A percentile compares a stretch with the other conserved stretches of the same genome.
phyloP scores from a whole-genome alignment of 495 filamentous ascomycete species.

The Umbilicaria muhlenbergii region DNA sequence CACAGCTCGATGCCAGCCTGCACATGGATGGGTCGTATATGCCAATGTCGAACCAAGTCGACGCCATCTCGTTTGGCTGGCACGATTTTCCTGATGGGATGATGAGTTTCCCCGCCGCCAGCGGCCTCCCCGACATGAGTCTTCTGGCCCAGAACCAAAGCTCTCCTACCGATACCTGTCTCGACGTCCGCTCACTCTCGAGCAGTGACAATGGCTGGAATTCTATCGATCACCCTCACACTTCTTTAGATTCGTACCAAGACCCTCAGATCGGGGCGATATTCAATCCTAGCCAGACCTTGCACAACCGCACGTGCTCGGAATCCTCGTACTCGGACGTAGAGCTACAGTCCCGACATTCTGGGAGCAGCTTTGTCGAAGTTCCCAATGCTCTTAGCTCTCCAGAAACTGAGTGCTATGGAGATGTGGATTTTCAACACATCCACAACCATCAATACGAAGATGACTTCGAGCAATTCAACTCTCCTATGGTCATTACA shows the following conservation, averaged over 20 bases:
- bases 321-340: constrained; percentile 66
- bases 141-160: constrained; percentile 48
- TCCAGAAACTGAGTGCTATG: constrained; percentile 46
- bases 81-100: constrained; percentile 52
- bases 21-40: constrained; percentile 54
- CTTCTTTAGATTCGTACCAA: constrained; percentile 35
- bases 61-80: constrained; percentile 56
- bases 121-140: constrained; percentile 38
- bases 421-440: constrained; percentile 45
- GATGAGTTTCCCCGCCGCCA: constrained; percentile 30
- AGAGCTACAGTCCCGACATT: constrained; percentile 24
- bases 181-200: constrained; percentile 72
- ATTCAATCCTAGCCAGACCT: constrained; percentile 72
- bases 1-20: constrained; percentile 44
- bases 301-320: constrained; percentile 72
- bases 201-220: constrained; percentile 78
- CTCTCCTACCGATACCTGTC: constrained; percentile 67
- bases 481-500: constrained; percentile 20
- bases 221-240: constrained; percentile 43
- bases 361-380: constrained; percentile 64
- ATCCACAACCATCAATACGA: constrained; percentile 27
- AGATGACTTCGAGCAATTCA: constrained; percentile 18
- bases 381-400: constrained; percentile 57
- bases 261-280: constrained; percentile 44
- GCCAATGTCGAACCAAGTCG: constrained; percentile 46